phyloP scores from a whole-genome alignment of 2,329 filamentous ascomycete species.

The Clonostachys rhizophaga region DNA sequence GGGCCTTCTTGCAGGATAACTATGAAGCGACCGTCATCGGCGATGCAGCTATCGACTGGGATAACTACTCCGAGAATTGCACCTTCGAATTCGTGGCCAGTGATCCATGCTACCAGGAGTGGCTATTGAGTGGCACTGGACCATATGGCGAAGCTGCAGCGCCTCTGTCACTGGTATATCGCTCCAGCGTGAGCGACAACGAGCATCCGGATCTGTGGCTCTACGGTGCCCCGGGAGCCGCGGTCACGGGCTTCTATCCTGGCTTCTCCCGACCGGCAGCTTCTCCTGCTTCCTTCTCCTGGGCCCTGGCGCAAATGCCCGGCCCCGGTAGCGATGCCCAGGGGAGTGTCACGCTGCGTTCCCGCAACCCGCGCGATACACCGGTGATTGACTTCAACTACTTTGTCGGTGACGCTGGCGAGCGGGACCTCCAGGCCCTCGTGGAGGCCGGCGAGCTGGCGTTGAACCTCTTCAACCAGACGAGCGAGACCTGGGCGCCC shows the following conservation, averaged over 20 bases:
- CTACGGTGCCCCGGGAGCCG: constrained; percentile 44
- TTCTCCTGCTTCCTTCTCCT: constrained; percentile 32
- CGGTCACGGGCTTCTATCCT: constrained; percentile 53
- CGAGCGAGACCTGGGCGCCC: constrained; percentile 16
- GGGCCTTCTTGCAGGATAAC: constrained; percentile 54
- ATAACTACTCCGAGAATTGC: constrained; percentile 16
- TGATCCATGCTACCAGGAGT: constrained; percentile 30
- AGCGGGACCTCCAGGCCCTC: background rate
- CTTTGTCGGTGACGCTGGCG: constrained; percentile 15
- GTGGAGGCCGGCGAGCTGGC: background rate
- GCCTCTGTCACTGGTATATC: constrained; percentile 32
- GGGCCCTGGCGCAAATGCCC: constrained; percentile 48
- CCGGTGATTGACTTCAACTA: constrained; percentile 55
- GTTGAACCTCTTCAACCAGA: background rate
- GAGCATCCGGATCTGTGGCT: constrained; percentile 45
- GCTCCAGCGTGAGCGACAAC: constrained; percentile 18
- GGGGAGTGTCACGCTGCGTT: constrained; percentile 55
- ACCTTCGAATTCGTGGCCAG: constrained; percentile 11
- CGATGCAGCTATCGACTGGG: constrained; percentile 4
- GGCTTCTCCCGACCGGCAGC: constrained; percentile 35
- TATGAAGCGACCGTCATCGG: constrained; percentile 30
- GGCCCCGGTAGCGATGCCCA: constrained; percentile 51
- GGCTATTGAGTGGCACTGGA: constrained; percentile 19
- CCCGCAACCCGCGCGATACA: constrained; percentile 53
- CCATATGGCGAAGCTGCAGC: constrained; percentile 15